Evolutionary conservation across 2,329 filamentous ascomycete genomes (phyloP).

Genomic region (Cladosporium austrohemisphaericum): DNA sequence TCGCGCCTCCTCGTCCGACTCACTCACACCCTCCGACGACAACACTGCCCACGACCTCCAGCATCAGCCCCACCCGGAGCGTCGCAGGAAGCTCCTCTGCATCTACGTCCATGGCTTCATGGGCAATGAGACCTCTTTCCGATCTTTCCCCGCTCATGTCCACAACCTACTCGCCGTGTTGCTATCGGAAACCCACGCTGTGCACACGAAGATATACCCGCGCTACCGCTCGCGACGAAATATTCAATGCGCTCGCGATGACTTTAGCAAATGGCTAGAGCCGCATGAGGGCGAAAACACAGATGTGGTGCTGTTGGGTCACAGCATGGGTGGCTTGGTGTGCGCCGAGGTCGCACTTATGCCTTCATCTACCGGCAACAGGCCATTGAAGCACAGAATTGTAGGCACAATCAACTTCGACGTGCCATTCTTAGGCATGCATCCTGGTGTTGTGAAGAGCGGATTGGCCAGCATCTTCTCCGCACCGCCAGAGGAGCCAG

Average conservation of each 20-base stretch:
- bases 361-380: slow-evolving; percentile 29
- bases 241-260: slow-evolving; percentile 70
- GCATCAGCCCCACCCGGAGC: slow-evolving; percentile 4
- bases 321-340: slow-evolving; percentile 85
- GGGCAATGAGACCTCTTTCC: slow-evolving; percentile 82
- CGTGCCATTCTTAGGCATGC: slow-evolving; percentile 81
- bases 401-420: slow-evolving; percentile 80
- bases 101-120: slow-evolving; percentile 90
- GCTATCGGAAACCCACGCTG: slow-evolving; percentile 67
- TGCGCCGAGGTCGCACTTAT: slow-evolving; percentile 74
- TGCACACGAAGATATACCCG: slow-evolving; percentile 84
- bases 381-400: slow-evolving; percentile 66
- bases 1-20: slow-evolving; percentile 45
- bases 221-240: slow-evolving; percentile 72
- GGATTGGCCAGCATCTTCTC: slow-evolving; percentile 75
- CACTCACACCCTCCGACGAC: slow-evolving; percentile 38
- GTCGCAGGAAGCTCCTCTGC: slow-evolving; percentile 61
- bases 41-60: slow-evolving; percentile 30
- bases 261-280: slow-evolving; percentile 77
- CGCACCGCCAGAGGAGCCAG: slow-evolving; percentile 39
- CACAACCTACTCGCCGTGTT: slow-evolving; percentile 68
- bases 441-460: slow-evolving; percentile 80
- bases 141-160: slow-evolving; percentile 81
- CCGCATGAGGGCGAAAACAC: slow-evolving; percentile 71
- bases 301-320: slow-evolving; percentile 78